Evolutionary conservation across 768 basidiomycete species (phyloP).

Genomic region (Xerocomellus chrysenteron): DNA sequence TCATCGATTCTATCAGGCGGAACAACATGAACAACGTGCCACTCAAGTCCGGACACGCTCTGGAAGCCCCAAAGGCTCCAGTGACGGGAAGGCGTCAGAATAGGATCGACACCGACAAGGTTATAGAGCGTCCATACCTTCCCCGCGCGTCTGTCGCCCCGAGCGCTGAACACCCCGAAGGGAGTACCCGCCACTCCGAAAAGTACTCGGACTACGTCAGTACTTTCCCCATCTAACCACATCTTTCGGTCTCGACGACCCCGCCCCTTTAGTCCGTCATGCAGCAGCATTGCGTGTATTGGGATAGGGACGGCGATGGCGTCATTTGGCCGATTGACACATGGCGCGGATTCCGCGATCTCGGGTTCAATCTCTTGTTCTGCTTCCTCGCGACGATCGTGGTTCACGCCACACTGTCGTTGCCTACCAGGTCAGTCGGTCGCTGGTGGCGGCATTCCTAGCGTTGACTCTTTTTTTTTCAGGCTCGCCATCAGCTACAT

Average conservation of each 20-base stretch:
- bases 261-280: constrained; percentile 33
- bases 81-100: constrained; percentile 17
- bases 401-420: constrained; percentile 38
- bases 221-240: not conserved
- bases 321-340: constrained; percentile 47
- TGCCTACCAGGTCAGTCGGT: constrained; percentile 28
- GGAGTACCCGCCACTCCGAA: constrained; percentile 19
- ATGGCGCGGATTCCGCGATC: constrained; percentile 39
- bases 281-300: constrained; percentile 43
- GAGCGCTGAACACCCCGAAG: constrained; percentile 21
- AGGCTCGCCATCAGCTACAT: constrained; percentile 26
- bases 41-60: constrained; percentile 18
- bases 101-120: constrained; percentile 28
- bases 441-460: not conserved
- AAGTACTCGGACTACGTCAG: constrained; percentile 24
- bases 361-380: constrained; percentile 43
- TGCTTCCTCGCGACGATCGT: constrained; percentile 34
- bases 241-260: not conserved
- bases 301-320: constrained; percentile 42
- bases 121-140: constrained; percentile 29
- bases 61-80: constrained; percentile 22
- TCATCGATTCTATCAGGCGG: constrained; percentile 20
- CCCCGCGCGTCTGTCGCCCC: constrained; percentile 30
- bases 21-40: constrained; percentile 18
- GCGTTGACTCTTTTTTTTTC: not conserved